Evolutionary conservation across 1,284 basidiomycete species (phyloP), one percentile per base, ranked within the genome.

Genomic region (Peniophora sp.): DNA sequence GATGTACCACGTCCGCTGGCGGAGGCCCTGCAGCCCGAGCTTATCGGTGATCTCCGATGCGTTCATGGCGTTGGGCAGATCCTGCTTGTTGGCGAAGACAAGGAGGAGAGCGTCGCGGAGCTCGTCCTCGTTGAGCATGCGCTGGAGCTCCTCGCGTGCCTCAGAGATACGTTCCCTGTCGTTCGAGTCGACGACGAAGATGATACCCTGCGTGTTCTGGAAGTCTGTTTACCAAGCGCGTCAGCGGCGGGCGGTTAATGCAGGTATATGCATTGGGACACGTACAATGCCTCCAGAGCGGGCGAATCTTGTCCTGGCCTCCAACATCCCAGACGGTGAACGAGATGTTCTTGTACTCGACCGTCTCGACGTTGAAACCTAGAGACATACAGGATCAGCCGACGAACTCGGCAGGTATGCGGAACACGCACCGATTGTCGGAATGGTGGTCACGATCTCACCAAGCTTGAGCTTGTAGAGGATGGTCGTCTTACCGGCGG

Each of bases 141-240:
- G 89, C 73, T 99, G 97, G 54, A 99, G 83, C 74, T 99, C 97
- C 77, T 99, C 97, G 57, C 97, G 89, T 50, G 97, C 97, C 76
- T 99, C 97, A 50, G 92, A 89, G 57, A 99, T 91, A 90, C 97
- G 96, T 74, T 99, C 97, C 73, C 97, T 81, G 78, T 99, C 97
- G 73, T 99, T 99, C 52, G 97, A 99, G 73, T 99, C 97, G 59
- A 99, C 95, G 52, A 99, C 97, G 70, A 99, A 99, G 69, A 99
- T 99, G 76, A 99, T 98, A 61, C 96, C 97, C 76, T 99, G 97
- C 47, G 97, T 99, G 80, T 99, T 99, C 76, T 99, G 97, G 92
- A 97, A 99, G 79, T 99, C 96, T 97, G 60, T 25, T 48, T 11
- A 45, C 17, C 38, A 20, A 17, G 12, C 9, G 10, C 53, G 36